Base-by-base conservation (phyloP, 345 rosid species). In the Ceriops decandra region DNA sequence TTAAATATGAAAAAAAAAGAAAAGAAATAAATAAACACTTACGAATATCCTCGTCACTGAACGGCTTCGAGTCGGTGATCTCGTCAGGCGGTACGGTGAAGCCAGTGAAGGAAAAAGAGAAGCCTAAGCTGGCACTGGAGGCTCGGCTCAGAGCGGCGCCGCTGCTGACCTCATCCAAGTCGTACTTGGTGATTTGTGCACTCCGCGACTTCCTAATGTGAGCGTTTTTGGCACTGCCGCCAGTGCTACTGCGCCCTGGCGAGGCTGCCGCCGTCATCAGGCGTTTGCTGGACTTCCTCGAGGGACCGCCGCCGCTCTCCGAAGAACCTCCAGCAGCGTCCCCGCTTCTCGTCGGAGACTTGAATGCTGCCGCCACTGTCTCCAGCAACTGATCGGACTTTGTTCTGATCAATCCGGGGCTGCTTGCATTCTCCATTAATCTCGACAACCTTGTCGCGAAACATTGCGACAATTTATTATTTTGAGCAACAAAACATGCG, bases 81-180 rank as follows among this genome's bases (percentile, higher is more conserved):
- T 89, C 97, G 27, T 91, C 99, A 2, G 88, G 88, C 20, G 96
- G 97, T 79, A 89, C 47, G 66, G 82, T 80, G 83, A 95, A 95
- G 60, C 99, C 99, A 24, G 96, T 91, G 87, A 95, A 95, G 26
- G 97, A 91, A 74, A 91, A 95, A 15, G 99, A 89, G 28, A 95
- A 72, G 47, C 97, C 97, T 1, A 95, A 75, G 74, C 97, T 91
- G 21, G 99, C 99, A 30, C 99, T 95, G 0, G 99, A 95, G 5
- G 97, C 97, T 42, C 99, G 84, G 79, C 99, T 95, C 27, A 95
- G 75, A 15, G 96, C 99, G 0, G 95, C 95, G 0, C 99, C 93
- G 46, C 89, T 89, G 79, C 78, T 86, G 32, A 95, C 74, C 19
- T 95, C 99, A 1, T 95, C 97, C 56, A 87, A 46, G 62, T 89